Conservation (phyloP, 371 early-diverging fungal genomes). For the Actinomortierella wolfii region DNA sequence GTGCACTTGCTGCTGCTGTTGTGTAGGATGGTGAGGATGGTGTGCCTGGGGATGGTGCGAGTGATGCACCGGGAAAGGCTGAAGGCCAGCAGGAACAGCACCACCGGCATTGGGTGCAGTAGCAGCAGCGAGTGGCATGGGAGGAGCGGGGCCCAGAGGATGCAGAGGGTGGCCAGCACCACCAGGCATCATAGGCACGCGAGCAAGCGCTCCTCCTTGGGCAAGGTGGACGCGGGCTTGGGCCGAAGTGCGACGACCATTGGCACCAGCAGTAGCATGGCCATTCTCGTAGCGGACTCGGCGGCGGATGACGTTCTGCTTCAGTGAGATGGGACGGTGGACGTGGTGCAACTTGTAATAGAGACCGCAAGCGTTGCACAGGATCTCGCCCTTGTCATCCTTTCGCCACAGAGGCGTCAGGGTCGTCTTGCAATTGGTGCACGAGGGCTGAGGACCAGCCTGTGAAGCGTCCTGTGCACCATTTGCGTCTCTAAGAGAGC, state of each 20-base stretch:
- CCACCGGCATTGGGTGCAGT: background rate
- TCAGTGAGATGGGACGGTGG: conserved; percentile 80
- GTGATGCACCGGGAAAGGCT: no score
- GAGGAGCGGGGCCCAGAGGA: background rate
- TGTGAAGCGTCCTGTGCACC: conserved; percentile 27
- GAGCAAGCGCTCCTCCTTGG: background rate
- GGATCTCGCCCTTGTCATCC: conserved; percentile 74
- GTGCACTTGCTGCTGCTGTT: conserved; percentile 4
- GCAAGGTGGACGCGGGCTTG: no score
- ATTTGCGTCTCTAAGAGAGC: conserved; percentile 2
- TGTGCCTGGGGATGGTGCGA: background rate
- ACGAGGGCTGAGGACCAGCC: conserved; percentile 51
- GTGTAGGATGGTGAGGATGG: background rate
- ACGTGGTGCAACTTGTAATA: conserved; percentile 91
- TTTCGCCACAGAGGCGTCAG: conserved; percentile 97
- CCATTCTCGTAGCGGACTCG: conserved; percentile 72
- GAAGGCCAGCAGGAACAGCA: background rate
- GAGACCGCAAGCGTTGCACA: conserved; percentile 98
- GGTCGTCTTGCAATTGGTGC: conserved; percentile 89
- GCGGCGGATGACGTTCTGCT: conserved; percentile 84
- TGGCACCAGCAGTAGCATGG: conserved; percentile 8
- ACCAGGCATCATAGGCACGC: background rate
- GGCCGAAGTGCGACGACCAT: no score
- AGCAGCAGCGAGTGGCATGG: conserved; percentile 7
- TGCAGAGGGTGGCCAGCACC: conserved; percentile 1